These are phyloP conservation scores for Pezicula rhizophila DNA, from an alignment of 2,329 filamentous ascomycete genomes.

Conservation along the genomic window DNA sequence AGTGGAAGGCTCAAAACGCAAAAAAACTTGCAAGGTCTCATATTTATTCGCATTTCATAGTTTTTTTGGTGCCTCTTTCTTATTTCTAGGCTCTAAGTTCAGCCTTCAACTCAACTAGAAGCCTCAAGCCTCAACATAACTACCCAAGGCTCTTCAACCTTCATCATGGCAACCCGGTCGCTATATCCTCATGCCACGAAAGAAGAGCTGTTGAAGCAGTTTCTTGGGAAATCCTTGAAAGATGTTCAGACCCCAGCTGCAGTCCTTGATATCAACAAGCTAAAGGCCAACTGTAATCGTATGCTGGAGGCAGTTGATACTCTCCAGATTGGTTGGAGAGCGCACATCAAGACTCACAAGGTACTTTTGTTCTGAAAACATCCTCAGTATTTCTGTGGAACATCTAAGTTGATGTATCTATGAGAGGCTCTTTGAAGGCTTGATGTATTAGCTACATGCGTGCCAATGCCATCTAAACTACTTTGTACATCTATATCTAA, in stretches of 20 bases:
- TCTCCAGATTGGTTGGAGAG: conserved; percentile 61
- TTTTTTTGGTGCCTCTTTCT: no score
- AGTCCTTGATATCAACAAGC: conserved; percentile 61
- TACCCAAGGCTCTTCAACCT: background rate
- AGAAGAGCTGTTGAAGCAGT: conserved; percentile 34
- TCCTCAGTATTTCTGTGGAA: background rate
- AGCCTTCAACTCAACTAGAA: background rate
- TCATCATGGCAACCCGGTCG: conserved; percentile 18
- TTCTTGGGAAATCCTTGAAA: conserved; percentile 53
- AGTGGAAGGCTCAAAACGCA: background rate
- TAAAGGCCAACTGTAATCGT: conserved; percentile 60
- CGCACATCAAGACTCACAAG: conserved; percentile 83
- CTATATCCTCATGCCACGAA: conserved; percentile 26
- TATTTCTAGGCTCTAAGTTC: background rate
- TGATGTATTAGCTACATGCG: no score
- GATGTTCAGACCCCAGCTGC: conserved; percentile 61
- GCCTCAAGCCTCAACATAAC: background rate
- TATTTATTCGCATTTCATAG: no score
- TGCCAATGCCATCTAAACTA: no score
- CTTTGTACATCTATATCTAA: background rate
- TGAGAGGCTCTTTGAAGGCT: background rate
- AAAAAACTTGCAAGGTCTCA: background rate
- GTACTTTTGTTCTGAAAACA: conserved; percentile 32
- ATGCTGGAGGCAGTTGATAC: conserved; percentile 61
- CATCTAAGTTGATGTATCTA: no score